Base-by-base conservation (phyloP, 192 early-diverging fungal genomes). In the Helicostylum pulchrum region DNA sequence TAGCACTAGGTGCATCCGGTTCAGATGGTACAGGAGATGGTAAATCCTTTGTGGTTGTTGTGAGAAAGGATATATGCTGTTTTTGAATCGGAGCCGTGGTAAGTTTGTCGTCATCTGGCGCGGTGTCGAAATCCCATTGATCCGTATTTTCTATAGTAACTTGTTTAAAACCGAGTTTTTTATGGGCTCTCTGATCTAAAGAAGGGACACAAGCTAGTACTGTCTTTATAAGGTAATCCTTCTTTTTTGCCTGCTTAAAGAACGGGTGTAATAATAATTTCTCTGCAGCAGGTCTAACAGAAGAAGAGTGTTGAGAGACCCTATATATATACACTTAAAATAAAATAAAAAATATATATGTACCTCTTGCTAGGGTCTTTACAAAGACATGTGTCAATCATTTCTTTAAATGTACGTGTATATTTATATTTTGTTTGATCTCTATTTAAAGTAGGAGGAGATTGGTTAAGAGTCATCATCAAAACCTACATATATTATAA, bases 401-500 rank as follows among this genome's bases (percentile, higher is more conserved):
- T 87, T 53, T 94, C 92, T 68, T 92, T 93, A 55, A 93, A 87
- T 19, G 73, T 50, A 61, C 87, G 90, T 7, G 87, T 78, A 66
- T 90, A 94, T 63, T 87, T 90, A 76, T 92, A 80, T 51, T 81
- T 78, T 1, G 90, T 87, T 17, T 76, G 65, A 12, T 90, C 90
- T 49, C 89, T 81, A 55, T 92, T 87, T 53, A 94, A 68, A 8
- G 92, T 94, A 2, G 92, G 92, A 20, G 92, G 92, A 46, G 87
- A 88, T 52, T 91, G 89, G 36, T 89, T 85, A 17, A 94, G 79
- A 14, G 92, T 94, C 70, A 94, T 68, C 90, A 92, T 92, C 34
- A 94, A 70, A 8, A 94, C 90, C 89, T 90, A 66, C 2, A 26
- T 26, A 26, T 26, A 26, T 26, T 26, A 26, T 26, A 26, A 26